Conservation (phyloP, 345 rosid genomes). For the Raphanus raphanistrum region DNA sequence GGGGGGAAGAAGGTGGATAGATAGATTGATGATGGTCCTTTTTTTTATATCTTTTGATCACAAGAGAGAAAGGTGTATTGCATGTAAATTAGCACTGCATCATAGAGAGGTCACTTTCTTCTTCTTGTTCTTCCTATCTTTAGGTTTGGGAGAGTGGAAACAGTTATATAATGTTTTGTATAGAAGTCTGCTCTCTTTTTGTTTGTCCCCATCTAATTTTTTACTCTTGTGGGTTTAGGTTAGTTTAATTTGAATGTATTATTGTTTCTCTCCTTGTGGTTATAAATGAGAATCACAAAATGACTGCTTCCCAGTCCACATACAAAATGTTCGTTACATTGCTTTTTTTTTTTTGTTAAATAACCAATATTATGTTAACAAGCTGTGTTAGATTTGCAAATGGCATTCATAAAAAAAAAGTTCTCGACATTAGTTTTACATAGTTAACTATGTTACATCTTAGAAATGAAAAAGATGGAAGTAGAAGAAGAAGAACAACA, state of each 20-base stretch:
- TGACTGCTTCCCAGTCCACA: neutral
- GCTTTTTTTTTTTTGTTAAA: neutral
- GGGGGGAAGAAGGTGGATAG: conserved; percentile 26
- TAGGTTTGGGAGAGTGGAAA: conserved; percentile 36
- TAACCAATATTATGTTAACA: neutral
- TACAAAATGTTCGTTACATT: neutral
- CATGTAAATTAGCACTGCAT: conserved; percentile 39
- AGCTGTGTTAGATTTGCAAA: neutral
- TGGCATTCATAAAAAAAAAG: neutral
- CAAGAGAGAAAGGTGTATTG: conserved; percentile 21
- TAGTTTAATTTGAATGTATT: conserved; percentile 32
- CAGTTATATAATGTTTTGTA: conserved; percentile 39
- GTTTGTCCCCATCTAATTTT: conserved; percentile 17
- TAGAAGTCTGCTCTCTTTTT: conserved; percentile 27
- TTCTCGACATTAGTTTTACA: neutral
- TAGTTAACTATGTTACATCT: conserved; percentile 13
- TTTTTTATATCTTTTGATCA: conserved; percentile 5
- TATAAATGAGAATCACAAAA: neutral
- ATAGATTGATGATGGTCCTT: conserved; percentile 1
- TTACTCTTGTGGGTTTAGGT: conserved; percentile 26
- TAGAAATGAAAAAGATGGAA: neutral
- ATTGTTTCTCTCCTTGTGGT: conserved; percentile 18
- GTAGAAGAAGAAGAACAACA: neutral
- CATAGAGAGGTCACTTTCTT: conserved; percentile 24
- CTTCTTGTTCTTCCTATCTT: conserved; percentile 23